Base-by-base conservation (phyloP, 768 basidiomycete genomes). In the Heimioporus sp. region DNA sequence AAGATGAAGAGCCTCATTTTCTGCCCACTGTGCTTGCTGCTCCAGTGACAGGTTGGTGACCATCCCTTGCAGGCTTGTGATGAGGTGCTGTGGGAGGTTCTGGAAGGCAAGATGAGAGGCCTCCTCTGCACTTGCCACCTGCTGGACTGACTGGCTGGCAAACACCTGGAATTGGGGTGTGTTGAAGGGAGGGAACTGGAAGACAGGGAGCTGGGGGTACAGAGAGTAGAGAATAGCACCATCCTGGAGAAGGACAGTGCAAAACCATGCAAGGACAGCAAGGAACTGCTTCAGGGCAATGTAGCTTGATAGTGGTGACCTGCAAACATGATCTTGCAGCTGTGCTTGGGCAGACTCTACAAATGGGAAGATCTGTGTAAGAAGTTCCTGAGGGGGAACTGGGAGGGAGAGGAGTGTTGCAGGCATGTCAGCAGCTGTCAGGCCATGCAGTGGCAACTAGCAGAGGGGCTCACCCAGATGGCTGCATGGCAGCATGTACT, bases 161-260 rank as follows among this genome's bases (percentile, higher is more conserved):
- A 65, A 72, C 0, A 19, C 24, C 13, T 47, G 56, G 38, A 72
- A 72, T 2, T 24, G 6, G 0, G 17, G 34, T 1, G 62, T 62
- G 46, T 65, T 60, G 52, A 73, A 71, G 1, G 67, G 69, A 1
- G 58, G 17, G 35, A 46, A 66, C 1, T 56, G 44, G 43, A 68
- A 73, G 3, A 73, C 35, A 0, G 56, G 32, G 10, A 51, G 41
- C 4, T 58, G n/a, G 0, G 69, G 66, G 46, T 68, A 34, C 0
- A 44, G 28, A 0, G 35, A 21, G 34, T 48, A 71, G 0, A 74
- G 55, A n/a, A 72, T 43, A 2, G 72, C 72, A 2, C 58, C 52
- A 46, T 74, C 72, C 59, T 74, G 70, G 6, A 74, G 59, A 2
- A 74, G 53, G n/a, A 73, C 59, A 2, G 30, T 45, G 10, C 56